Evolutionary conservation across 305 asterid genomes (phyloP).

Genomic region (Solanum chacoense): DNA sequence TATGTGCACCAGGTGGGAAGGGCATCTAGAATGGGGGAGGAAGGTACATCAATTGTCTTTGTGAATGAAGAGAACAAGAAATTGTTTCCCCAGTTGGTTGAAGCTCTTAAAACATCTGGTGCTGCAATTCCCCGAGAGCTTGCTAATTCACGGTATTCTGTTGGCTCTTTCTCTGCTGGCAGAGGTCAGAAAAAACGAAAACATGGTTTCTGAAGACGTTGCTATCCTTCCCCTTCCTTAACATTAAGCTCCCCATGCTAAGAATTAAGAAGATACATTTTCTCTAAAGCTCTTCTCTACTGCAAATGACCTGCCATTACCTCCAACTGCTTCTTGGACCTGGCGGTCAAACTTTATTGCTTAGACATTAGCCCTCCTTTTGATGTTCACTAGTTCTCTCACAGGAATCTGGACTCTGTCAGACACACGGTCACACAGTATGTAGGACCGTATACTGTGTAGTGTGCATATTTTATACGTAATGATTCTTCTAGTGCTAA

Average conservation of each 20-base stretch:
- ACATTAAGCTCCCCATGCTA: background rate
- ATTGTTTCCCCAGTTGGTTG: constrained; percentile 57
- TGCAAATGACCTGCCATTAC: background rate
- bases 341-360: background rate
- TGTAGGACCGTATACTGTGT: background rate
- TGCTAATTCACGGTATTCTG: constrained; percentile 35
- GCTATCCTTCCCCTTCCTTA: background rate
- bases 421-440: background rate
- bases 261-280: background rate
- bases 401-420: background rate
- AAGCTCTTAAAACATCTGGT: constrained; percentile 52
- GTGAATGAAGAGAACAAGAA: constrained; percentile 77
- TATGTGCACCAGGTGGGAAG: constrained; percentile 92
- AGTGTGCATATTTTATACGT: background rate
- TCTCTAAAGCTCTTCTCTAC: background rate
- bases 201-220: constrained; percentile 26
- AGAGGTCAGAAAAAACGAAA: constrained; percentile 55
- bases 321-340: background rate
- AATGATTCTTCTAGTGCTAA: background rate
- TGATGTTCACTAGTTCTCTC: background rate
- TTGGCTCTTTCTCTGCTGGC: constrained; percentile 22
- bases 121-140: constrained; percentile 75
- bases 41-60: constrained; percentile 61
- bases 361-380: background rate
- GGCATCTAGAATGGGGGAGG: constrained; percentile 86